Conservation (phyloP, 1,139 yeast genomes). For the Lodderomyces jiufengensis region DNA sequence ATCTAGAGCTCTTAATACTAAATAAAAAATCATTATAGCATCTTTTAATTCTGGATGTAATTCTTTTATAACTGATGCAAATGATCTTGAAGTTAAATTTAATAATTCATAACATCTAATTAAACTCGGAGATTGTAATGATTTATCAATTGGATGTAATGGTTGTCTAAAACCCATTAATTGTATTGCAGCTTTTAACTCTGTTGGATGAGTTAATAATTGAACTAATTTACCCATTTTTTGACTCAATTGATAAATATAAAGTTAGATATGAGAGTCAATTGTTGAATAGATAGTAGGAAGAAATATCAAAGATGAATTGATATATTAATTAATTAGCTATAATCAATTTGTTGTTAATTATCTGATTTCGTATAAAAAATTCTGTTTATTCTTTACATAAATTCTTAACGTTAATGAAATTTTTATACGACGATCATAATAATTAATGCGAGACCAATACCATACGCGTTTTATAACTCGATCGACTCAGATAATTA, state of each 20-base stretch:
- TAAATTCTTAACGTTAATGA: no score
- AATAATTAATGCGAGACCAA: no score
- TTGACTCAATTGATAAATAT: background rate
- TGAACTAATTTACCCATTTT: slow-evolving; percentile 66
- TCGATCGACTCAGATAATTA: no score
- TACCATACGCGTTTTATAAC: no score
- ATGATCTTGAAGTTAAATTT: slow-evolving; percentile 76
- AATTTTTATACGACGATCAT: no score
- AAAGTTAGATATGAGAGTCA: no score
- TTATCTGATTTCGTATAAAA: no score
- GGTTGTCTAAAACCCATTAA: slow-evolving; percentile 53
- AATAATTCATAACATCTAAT: slow-evolving; percentile 69
- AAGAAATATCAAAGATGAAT: no score
- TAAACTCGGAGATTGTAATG: slow-evolving; percentile 29
- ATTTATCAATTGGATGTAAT: slow-evolving; percentile 30
- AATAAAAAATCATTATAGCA: slow-evolving; percentile 78
- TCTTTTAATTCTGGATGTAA: slow-evolving; percentile 86
- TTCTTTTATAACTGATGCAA: slow-evolving; percentile 88
- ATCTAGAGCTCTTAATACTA: slow-evolving; percentile 86
- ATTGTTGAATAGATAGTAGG: no score
- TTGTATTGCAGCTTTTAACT: slow-evolving; percentile 65
- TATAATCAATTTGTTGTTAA: no score
- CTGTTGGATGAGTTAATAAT: slow-evolving; percentile 66
- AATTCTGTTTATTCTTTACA: no score
- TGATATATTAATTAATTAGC: no score